These are phyloP conservation scores for Hypholoma fasciculare DNA, from an alignment of 768 basidiomycete genomes.

Conservation along the genomic window DNA sequence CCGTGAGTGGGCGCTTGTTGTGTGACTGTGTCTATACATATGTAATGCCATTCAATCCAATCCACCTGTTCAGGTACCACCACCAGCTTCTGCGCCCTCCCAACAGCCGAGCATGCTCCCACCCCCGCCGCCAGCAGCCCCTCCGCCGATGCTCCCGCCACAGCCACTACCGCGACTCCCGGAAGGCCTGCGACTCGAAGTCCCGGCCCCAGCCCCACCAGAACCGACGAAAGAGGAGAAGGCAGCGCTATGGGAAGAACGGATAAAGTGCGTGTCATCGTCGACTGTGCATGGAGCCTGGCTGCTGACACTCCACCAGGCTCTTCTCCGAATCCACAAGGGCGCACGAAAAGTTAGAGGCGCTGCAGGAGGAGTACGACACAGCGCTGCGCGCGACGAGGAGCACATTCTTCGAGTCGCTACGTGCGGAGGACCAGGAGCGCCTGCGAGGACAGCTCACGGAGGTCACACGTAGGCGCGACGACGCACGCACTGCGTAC, in stretches of 20 bases:
- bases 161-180: not conserved
- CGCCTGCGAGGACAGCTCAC: not conserved
- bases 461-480: not conserved
- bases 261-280: slow-evolving; percentile 14
- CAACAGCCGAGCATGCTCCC: not conserved
- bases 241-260: slow-evolving; percentile 14
- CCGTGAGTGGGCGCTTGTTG: not conserved
- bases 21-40: not conserved
- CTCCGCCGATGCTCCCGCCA: slow-evolving; percentile 4
- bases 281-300: not conserved
- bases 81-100: not conserved
- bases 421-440: slow-evolving; percentile 4
- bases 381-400: not conserved
- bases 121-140: slow-evolving; percentile 4
- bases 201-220: not conserved
- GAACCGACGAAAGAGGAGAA: slow-evolving; percentile 11
- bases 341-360: slow-evolving; percentile 3
- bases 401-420: slow-evolving; percentile 2
- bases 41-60: not conserved
- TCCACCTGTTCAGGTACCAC: not conserved
- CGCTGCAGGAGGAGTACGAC: slow-evolving; percentile 9
- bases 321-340: slow-evolving; percentile 16
- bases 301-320: not conserved
- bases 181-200: not conserved
- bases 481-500: not conserved